Conservation (phyloP, 176 grass and related monocot species). For the Canna indica region DNA sequence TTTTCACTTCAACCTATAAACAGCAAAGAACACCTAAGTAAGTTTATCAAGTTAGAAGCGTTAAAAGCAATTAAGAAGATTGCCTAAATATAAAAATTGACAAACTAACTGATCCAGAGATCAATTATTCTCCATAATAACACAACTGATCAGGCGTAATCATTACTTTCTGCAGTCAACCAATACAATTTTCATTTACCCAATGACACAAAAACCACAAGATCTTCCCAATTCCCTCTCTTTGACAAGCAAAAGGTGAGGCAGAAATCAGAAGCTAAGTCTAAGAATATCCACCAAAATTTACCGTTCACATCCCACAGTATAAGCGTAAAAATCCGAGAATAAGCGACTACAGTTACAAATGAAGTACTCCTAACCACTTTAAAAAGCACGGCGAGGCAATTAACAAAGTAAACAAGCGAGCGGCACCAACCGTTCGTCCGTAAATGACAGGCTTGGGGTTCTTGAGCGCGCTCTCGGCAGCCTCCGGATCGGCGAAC, state of each 20-base stretch:
- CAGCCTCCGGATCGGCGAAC: conserved; percentile 2
- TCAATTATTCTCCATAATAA: background rate
- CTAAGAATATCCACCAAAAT: no score
- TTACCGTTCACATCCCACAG: no score
- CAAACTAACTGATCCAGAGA: background rate
- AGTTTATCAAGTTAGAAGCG: background rate
- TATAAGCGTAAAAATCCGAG: background rate
- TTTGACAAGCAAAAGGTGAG: background rate
- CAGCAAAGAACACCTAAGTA: background rate
- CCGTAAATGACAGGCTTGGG: conserved; percentile 1
- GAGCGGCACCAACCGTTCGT: background rate
- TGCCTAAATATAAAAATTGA: background rate
- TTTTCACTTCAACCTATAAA: conserved; percentile 27
- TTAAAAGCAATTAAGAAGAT: background rate
- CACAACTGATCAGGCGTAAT: background rate
- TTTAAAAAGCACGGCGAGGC: background rate
- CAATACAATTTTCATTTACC: background rate
- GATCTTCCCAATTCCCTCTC: background rate
- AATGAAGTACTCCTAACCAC: background rate
- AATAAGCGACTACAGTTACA: background rate
- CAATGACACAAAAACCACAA: background rate
- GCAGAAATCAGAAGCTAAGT: background rate
- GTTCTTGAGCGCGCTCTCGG: conserved; percentile 9
- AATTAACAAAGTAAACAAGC: background rate
- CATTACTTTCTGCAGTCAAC: background rate